Evolutionary conservation across 2,329 filamentous ascomycete species (phyloP), one percentile per base, ranked within the genome.

Genomic region (Colletotrichum sansevieriae): DNA sequence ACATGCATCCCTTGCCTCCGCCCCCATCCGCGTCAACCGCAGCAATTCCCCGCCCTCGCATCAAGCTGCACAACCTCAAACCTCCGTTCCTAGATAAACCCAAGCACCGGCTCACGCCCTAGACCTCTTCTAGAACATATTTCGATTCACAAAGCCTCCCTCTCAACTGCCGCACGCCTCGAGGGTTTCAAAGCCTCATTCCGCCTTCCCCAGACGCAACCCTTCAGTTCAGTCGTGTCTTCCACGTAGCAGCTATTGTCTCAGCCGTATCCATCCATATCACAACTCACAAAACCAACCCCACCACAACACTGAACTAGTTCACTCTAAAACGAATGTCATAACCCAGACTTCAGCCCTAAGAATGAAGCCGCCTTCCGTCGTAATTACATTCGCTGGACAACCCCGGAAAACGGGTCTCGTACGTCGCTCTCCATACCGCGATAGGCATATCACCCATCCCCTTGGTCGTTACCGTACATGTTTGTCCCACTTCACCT

Each of bases 271-370:
- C 15, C n/a, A 37, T 18, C 18, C 18, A 2, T 18, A 18, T 52
- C 49, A 52, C 49, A 52, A 52, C 49, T 52, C 49, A 52, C 49
- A 52, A 52, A 52, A 18, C 43, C 49, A 18, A 22, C 29, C 49
- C 15, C 49, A 15, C 13, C 49, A 52, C 49, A 33, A 33, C 25
- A 52, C 10, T 52, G 18, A 18, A 8, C 49, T 6, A 15, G 10
- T 15, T 39, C 37, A 39, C 37, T 12, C 11, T 39, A 39, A 39
- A 39, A 39, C 37, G 37, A 39, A 29, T 29, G 3, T 15, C 37
- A 39, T 39, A 15, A 39, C 11, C 37, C 37, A 15, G 37, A 39
- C 37, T 15, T 39, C 37, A 39, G 12, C 37, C 37, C 37, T 39
- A 39, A 6, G 37, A 39, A 39, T 39, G 37, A 39, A 39, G 37